Evolutionary conservation across 208 protist species (phyloP).

Genomic region (Balamuthia mandrillaris): DNA sequence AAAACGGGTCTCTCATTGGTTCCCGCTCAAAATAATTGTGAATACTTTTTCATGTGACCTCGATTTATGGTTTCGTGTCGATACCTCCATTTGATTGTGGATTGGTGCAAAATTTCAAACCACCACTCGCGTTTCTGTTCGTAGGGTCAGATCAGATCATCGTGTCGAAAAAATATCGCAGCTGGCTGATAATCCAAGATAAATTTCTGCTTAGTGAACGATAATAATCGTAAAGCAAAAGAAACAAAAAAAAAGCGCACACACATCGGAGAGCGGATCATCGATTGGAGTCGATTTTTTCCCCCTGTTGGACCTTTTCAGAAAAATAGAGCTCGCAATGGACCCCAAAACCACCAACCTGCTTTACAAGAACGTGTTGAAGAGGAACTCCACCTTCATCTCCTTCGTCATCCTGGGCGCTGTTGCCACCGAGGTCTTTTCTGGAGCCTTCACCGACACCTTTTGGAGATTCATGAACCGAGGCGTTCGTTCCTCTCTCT

Average conservation of each 20-base stretch:
- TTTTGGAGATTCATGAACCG: background rate
- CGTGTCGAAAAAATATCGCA: background rate
- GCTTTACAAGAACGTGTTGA: conserved; percentile 29
- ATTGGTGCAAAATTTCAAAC: no score
- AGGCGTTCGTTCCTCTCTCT: background rate
- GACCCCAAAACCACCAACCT: background rate
- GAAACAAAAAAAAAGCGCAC: background rate
- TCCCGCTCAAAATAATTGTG: no score
- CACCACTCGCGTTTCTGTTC: no score
- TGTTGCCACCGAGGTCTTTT: background rate
- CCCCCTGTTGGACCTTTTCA: no score
- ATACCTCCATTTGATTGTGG: no score
- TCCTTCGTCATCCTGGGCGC: conserved; percentile 10
- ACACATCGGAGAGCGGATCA: background rate
- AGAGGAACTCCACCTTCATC: conserved; percentile 30
- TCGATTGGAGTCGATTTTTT: background rate
- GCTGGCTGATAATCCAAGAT: background rate
- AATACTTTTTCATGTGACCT: no score
- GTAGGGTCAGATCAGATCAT: no score
- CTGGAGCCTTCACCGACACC: background rate
- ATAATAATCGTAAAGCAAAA: background rate
- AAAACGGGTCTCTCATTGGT: no score
- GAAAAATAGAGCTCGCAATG: no score
- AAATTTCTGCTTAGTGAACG: background rate
- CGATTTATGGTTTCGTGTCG: no score